phyloP scores from a whole-genome alignment of 179 eudicot genomes.

The Patellifolia procumbens region DNA sequence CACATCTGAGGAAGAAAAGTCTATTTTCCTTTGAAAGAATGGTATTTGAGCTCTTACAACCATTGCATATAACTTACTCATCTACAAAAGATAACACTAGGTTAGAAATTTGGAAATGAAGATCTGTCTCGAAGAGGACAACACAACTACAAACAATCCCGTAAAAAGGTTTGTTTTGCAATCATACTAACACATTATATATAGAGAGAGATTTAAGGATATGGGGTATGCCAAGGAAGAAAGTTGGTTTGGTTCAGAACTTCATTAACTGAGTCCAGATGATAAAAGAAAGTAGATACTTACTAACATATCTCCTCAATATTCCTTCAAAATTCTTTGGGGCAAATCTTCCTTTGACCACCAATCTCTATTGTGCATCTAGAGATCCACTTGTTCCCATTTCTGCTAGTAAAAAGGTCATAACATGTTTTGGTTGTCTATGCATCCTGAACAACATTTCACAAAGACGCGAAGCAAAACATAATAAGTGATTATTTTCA shows the following conservation, averaged over 20 bases:
- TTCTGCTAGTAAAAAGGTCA: conserved; percentile 88
- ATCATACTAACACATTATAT: too few species aligned
- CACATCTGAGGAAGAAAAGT: conserved; percentile 87
- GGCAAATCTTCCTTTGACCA: conserved; percentile 90
- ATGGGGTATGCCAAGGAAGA: too few species aligned
- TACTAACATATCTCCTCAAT: conserved; percentile 79
- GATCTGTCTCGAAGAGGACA: not conserved
- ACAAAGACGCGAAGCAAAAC: too few species aligned
- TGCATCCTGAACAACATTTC: too few species aligned
- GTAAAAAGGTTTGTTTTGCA: too few species aligned
- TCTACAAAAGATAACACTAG: conserved; percentile 32
- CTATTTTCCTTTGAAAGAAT: conserved; percentile 83
- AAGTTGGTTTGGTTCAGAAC: not conserved
- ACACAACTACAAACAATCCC: too few species aligned
- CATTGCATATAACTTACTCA: conserved; percentile 92
- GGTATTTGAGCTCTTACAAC: conserved; percentile 92
- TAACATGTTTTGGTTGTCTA: conserved; percentile 92
- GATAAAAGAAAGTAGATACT: conserved; percentile 34
- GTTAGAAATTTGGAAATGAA: not conserved
- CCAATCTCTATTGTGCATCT: conserved; percentile 84
- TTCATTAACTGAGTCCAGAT: not conserved
- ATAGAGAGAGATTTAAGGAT: too few species aligned
- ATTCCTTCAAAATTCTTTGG: conserved; percentile 96
- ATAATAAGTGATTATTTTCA: too few species aligned
- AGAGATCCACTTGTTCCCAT: conserved; percentile 93